Evolutionary conservation across 2,329 filamentous ascomycete genomes (phyloP), one percentile per base, ranked within the genome.

Genomic region (Trichothecium roseum): DNA sequence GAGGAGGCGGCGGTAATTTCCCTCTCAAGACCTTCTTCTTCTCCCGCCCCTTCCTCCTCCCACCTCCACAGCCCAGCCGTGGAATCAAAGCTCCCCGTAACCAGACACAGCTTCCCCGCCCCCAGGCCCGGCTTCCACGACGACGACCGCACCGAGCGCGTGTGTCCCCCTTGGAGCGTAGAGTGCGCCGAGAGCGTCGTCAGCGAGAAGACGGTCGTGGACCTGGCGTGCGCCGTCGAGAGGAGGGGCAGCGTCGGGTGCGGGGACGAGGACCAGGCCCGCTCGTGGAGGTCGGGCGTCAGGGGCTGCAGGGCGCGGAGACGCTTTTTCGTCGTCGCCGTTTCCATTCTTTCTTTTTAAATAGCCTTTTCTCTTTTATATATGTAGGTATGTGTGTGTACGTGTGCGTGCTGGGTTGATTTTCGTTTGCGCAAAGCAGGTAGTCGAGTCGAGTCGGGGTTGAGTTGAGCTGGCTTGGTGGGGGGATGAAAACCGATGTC

Each of bases 61-160:
- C 72, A 78, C 43, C 73, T 78, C 89, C 79, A 94, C 48, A 84
- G 74, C 8, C 87, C 91, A 2, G 89, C 88, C 2, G 84, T 93
- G 13, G 85, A 81, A 57, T 98, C 91, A 54, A 98, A 98, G 55
- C 83, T 91, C 4, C 86, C 91, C 0, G 88, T 94, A 5, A 89
- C 88, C 13, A 96, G 72, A 30, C 89, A 85, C 37, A 84, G 79
- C 53, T 79, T 75, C 41, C 68, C 60, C 3, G 64, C 60, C 12
- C 69, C 62, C 30, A 74, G 60, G 40, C 71, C 69, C 0, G 88
- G 87, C 60, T 94, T 94, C 91, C 91, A 98, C 27, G 85, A 80
- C 15, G 80, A 77, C 34, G 78, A 77, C 37, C 91, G 77, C n/a
- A 98, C 78, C 48, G 83, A 91, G 38, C 91, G 83, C 47, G 86